Evolutionary conservation across 2,329 filamentous ascomycete genomes (phyloP), one percentile per base, ranked within the genome.

Genomic region (Grosmannia serpens): DNA sequence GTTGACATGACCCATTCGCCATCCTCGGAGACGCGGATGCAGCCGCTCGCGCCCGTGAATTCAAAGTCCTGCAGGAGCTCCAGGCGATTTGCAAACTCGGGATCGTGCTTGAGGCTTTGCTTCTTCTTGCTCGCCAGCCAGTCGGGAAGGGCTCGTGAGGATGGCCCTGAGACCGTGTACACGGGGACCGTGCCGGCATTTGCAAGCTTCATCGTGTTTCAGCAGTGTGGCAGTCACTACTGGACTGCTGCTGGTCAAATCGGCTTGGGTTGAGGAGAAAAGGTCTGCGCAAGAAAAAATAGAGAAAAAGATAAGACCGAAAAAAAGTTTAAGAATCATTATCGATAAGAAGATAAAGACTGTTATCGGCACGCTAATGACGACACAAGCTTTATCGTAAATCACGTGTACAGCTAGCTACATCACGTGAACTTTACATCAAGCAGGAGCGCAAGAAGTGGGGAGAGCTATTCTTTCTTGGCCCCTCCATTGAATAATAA

Each of bases 1-100:
- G 91, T 95, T 67, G 89, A 95, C 89, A 96, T 94, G 47, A 94
- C 84, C 91, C 94, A 99, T 69, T 97, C 87, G 54, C 92, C 92
- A 81, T 99, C 94, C 60, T 96, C 91, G 66, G 89, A 96, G 62
- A 94, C 83, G 55, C 90, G 83, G 62, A 99, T 84, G 69, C 92
- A 96, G 65, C 86, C 84, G 69, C 91, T 96, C 47, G 95, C 67
- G 55, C 70, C 69, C 29, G 96, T 91, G 67, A 99, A 97, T 69
- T 95, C 91, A 71, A 99, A 99, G 69, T 99, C 94, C 68, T 99
- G 94, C 44, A 99, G 81, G 59, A 99, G 79, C 72, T 99, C 94
- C 65, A 99, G 86, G 64, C 94, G 87, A 71, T 91, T 96, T 63
- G 91, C 87, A 73, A 92, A 97, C 69, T 96, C 92, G 61, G 88